These are phyloP conservation scores for Coccomyxa sp. DNA, from an alignment of 139 green algal genomes.

Conservation along the genomic window DNA sequence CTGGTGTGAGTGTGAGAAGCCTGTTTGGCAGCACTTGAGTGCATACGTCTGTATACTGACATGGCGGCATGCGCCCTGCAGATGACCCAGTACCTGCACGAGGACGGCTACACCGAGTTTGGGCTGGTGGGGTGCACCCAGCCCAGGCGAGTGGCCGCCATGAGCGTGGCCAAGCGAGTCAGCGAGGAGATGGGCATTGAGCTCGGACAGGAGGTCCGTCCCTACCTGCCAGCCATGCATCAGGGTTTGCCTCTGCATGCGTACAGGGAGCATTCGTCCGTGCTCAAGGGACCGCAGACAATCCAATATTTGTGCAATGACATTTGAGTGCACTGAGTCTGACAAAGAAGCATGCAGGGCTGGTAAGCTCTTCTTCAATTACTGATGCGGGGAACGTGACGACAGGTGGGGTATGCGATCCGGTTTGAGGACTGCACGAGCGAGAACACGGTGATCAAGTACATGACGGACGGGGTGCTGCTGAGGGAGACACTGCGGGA, in stretches of 20 bases:
- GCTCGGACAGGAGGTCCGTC: slow-evolving; percentile 58
- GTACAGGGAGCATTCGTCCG: not conserved
- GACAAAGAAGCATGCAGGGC: not conserved
- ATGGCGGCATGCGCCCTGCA: slow-evolving; percentile 7
- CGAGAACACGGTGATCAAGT: slow-evolving; percentile 82
- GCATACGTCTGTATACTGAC: too few species aligned
- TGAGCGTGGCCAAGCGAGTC: slow-evolving; percentile 96
- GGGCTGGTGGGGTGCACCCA: slow-evolving; percentile 95
- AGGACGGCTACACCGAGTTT: slow-evolving; percentile 81
- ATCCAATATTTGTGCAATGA: not conserved
- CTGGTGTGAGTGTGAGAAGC: too few species aligned
- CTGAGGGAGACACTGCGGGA: slow-evolving; percentile 89
- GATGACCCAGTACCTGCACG: slow-evolving; percentile 85
- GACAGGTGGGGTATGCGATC: slow-evolving; percentile 91
- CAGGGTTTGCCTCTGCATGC: not conserved
- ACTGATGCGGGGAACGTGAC: not conserved
- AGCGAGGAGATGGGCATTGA: slow-evolving; percentile 81
- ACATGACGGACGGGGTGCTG: slow-evolving; percentile 95
- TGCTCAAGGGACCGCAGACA: not conserved
- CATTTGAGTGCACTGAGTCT: too few species aligned
- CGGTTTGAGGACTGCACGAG: slow-evolving; percentile 97
- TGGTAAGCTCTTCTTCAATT: not conserved
- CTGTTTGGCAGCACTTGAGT: too few species aligned
- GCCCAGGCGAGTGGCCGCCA: slow-evolving; percentile 92
- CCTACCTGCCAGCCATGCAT: not conserved